Evolutionary conservation across 2,329 filamentous ascomycete genomes (phyloP), one percentile per base, ranked within the genome.

Genomic region (Arthrinium puccinioides): DNA sequence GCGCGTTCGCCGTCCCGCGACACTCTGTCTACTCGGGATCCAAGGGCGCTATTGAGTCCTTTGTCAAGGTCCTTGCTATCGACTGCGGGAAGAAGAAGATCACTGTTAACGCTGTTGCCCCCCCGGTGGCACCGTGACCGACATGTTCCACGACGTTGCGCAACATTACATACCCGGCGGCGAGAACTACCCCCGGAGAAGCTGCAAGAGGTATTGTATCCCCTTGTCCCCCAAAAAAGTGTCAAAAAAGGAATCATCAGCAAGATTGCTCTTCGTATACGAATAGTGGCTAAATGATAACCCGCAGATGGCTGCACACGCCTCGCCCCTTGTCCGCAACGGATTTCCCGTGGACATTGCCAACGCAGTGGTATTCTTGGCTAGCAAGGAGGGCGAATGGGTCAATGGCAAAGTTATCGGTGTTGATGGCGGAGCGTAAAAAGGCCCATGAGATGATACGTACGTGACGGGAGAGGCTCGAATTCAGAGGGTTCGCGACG

Each of bases 401-500:
- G 49, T 65, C 53, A 81, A 80, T 53, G 76, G 76, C 76, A 44
- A 64, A 51, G 47, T 59, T 28, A 46, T 64, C n/a, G 49, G 47
- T 6, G 40, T 60, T 33, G 55, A 61, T 45, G 56, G 56, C 25
- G 56, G 55, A 23, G 32, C 23, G 4, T 26, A n/a, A n/a, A n/a
- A n/a, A n/a, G n/a, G n/a, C n/a, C n/a, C n/a, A n/a, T n/a, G n/a
- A n/a, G n/a, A n/a, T n/a, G n/a, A n/a, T n/a, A n/a, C n/a, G n/a
- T n/a, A n/a, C n/a, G n/a, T n/a, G n/a, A n/a, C n/a, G n/a, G n/a
- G n/a, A n/a, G n/a, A n/a, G n/a, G n/a, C n/a, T n/a, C n/a, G n/a
- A n/a, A n/a, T n/a, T n/a, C n/a, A n/a, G n/a, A n/a, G n/a, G n/a
- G n/a, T n/a, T n/a, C n/a, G n/a, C n/a, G n/a, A n/a, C n/a, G n/a